phyloP scores from a whole-genome alignment of 139 green algal genomes.

The Raphidocelis subcapitata region DNA sequence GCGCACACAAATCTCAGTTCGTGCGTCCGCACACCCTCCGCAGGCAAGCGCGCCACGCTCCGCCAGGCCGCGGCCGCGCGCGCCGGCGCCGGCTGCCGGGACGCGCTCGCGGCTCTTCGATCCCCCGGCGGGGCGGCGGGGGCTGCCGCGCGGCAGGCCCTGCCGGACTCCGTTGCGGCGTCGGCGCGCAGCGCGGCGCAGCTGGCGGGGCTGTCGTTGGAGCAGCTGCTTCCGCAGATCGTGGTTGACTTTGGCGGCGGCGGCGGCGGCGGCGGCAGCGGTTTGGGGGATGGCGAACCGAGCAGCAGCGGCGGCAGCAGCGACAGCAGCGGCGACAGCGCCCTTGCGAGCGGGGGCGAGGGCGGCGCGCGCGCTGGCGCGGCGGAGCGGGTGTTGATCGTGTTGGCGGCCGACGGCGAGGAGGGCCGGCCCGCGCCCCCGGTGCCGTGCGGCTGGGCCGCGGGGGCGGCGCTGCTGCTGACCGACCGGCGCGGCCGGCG shows the following conservation, averaged over 20 bases:
- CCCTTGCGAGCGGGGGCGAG: too few species aligned
- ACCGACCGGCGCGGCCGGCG: too few species aligned
- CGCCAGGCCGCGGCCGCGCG: neutral
- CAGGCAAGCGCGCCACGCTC: constrained; percentile 4
- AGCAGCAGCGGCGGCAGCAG: constrained; percentile 3
- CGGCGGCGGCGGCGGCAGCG: neutral
- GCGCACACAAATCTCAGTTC: neutral
- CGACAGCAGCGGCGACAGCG: neutral
- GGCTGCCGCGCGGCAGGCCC: neutral
- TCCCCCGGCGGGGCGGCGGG: neutral
- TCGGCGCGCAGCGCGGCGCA: neutral
- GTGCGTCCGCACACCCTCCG: neutral
- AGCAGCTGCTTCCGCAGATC: constrained; percentile 17
- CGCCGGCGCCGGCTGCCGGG: neutral
- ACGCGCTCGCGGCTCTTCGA: neutral
- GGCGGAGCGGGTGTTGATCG: too few species aligned
- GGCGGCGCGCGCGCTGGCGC: too few species aligned
- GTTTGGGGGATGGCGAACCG: neutral
- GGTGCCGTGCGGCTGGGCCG: too few species aligned
- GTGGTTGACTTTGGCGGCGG: neutral
- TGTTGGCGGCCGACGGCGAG: too few species aligned
- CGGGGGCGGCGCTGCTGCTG: too few species aligned
- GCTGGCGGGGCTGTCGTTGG: neutral
- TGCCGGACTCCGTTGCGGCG: neutral
- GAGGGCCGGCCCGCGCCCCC: too few species aligned